Evolutionary conservation across 2,329 filamentous ascomycete genomes (phyloP).

Genomic region (Stagonosporopsis rhizophila): DNA sequence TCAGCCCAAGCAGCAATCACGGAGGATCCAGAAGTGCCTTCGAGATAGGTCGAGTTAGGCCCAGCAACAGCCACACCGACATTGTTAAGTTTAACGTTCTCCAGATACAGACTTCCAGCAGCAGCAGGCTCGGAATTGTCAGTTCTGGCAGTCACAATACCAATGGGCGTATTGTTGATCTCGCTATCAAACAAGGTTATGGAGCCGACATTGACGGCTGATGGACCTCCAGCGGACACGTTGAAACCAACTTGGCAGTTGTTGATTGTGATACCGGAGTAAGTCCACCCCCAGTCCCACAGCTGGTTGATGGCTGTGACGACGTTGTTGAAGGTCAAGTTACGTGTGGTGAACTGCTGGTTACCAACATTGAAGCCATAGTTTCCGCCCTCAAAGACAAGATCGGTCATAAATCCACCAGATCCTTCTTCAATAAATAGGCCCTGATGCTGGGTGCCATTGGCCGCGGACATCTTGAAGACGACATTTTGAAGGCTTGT

Average conservation of each 20-base stretch:
- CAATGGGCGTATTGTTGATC: constrained; percentile 59
- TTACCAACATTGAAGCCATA: constrained; percentile 54
- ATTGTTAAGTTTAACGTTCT: constrained; percentile 65
- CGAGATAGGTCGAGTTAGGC: constrained; percentile 34
- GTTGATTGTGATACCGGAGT: constrained; percentile 58
- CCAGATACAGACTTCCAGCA: constrained; percentile 61
- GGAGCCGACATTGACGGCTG: constrained; percentile 59
- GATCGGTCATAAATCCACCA: constrained; percentile 56
- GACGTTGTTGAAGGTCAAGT: constrained; percentile 61
- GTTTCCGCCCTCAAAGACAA: constrained; percentile 54
- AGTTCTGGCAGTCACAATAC: constrained; percentile 58
- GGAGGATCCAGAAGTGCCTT: constrained; percentile 30
- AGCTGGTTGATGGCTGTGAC: constrained; percentile 63
- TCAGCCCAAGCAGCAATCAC: constrained; percentile 43
- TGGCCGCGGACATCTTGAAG: constrained; percentile 52
- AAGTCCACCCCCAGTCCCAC: constrained; percentile 68
- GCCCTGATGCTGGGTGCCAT: constrained; percentile 57
- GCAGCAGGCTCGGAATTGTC: constrained; percentile 52
- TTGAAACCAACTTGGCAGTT: constrained; percentile 62
- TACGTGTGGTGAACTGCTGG: constrained; percentile 64
- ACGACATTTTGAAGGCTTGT: constrained; percentile 55
- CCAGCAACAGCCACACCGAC: constrained; percentile 47
- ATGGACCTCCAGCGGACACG: constrained; percentile 49
- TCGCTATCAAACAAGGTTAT: constrained; percentile 64
- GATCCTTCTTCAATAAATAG: constrained; percentile 55